Conservation (phyloP, 1,284 basidiomycete genomes). For the Ustilago loliicola region DNA sequence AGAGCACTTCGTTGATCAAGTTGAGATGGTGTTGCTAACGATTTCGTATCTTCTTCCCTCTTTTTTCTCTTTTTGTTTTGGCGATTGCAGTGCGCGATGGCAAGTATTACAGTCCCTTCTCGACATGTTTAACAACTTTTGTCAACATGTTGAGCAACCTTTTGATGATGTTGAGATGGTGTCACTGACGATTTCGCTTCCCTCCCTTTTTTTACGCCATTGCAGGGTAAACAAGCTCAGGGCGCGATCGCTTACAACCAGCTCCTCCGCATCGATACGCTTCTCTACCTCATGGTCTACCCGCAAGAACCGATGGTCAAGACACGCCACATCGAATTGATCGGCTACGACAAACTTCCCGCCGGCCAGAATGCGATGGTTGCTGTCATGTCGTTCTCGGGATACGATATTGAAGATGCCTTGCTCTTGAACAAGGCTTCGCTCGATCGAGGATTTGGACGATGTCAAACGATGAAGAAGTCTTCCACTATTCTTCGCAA, state of each 20-base stretch:
- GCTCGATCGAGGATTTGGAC: slow-evolving; percentile 94
- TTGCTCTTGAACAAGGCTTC: slow-evolving; percentile 87
- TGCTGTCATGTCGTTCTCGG: slow-evolving; percentile 98
- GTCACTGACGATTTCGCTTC: too few relatives aligned
- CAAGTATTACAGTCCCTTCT: too few relatives aligned
- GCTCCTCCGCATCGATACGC: slow-evolving; percentile 95
- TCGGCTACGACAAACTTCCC: slow-evolving; percentile 95
- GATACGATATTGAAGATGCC: slow-evolving; percentile 99
- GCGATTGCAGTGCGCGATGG: too few relatives aligned
- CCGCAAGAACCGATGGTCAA: slow-evolving; percentile 99
- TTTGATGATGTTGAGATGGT: too few relatives aligned
- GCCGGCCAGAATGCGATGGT: slow-evolving; percentile 99
- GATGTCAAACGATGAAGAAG: slow-evolving; percentile 97
- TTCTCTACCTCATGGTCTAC: slow-evolving; percentile 98
- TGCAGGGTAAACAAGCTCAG: slow-evolving; percentile 95
- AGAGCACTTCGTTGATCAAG: too few relatives aligned
- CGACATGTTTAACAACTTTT: too few relatives aligned
- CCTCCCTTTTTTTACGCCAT: slow-evolving; percentile 80
- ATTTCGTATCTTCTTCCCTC: too few relatives aligned
- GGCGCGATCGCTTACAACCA: slow-evolving; percentile 99
- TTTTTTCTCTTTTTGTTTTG: too few relatives aligned
- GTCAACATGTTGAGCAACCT: too few relatives aligned
- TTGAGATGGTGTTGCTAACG: too few relatives aligned
- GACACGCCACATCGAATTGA: slow-evolving; percentile 88
- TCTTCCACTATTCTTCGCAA: slow-evolving; percentile 92